Base-by-base conservation (phyloP, 331 rosid genomes). In the Pyracantha coccinea region DNA sequence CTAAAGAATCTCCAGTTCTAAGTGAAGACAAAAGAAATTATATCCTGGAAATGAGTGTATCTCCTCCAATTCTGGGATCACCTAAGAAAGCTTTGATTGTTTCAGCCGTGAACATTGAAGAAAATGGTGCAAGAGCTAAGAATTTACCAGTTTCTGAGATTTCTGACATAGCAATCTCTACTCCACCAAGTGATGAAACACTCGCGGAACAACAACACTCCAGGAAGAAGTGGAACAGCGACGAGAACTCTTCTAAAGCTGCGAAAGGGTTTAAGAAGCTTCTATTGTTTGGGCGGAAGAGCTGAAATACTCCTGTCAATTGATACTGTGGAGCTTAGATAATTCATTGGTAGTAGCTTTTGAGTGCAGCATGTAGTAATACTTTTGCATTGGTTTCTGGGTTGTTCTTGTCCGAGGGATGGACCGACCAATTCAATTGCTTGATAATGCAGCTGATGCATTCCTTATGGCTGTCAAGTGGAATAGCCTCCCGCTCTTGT, bases 221-320 rank as follows among this genome's bases (percentile, higher is more conserved):
- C 60, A 86, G 97, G 86, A 94, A 94, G 92, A 94, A 94, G 83
- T 94, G 99, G 99, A 89, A 81, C 74, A 85, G 82, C 38, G 97
- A 80, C 24, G 97, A 89, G 68, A 86, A 84, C 85, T 78, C 93
- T 69, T 81, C 97, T 5, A 94, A 94, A 82, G 81, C 93, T 2
- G 83, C 85, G 17, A 94, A 89, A 77, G 99, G 97, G 69, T 89
- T 92, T 41, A 90, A 95, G 54, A 94, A 88, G 89, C 97, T 94
- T 78, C 96, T 94, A 59, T 81, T 92, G 86, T 94, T 94, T 75
- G 97, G 99, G 69, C 86, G 88, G 72, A 92, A 78, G 76, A 80
- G 84, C 77, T 79, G 86, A 91, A 82, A 67, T 82, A 54, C 82
- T 20, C 52, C 60, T 16, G 70, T 72, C 57, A 73, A 47, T 70